Evolutionary conservation across 169 alveolate genomes (phyloP).

Genomic region (Amoebophrya sp.): DNA sequence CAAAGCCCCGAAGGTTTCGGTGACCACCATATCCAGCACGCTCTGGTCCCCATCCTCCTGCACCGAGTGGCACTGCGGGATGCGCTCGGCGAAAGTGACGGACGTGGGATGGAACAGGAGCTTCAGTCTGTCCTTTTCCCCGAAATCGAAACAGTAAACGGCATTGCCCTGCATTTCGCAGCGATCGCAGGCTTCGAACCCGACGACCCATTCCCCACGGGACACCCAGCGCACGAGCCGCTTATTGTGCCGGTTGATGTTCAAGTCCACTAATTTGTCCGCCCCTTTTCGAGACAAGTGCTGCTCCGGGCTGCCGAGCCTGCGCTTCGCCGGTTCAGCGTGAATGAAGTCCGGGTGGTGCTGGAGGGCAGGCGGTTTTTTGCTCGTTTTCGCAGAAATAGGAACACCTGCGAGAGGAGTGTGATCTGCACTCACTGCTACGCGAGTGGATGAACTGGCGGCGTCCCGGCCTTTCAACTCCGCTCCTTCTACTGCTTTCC

Average conservation of each 20-base stretch:
- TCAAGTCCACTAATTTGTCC: too few species aligned
- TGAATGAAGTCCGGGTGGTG: too few species aligned
- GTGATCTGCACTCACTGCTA: too few species aligned
- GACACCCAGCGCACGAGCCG: slow-evolving; percentile 9
- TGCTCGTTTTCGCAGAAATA: too few species aligned
- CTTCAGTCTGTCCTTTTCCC: neutral
- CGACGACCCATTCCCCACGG: slow-evolving; percentile 14
- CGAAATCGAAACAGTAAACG: neutral
- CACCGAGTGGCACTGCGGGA: neutral
- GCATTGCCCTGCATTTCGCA: neutral
- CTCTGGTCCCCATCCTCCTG: neutral
- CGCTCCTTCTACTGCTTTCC: too few species aligned
- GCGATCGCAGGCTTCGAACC: neutral
- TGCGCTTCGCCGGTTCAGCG: too few species aligned
- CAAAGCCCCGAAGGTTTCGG: neutral
- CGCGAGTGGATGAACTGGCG: too few species aligned
- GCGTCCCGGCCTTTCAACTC: too few species aligned
- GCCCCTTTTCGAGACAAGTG: too few species aligned
- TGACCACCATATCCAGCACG: neutral
- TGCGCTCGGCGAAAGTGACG: neutral
- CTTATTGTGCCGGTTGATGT: neutral
- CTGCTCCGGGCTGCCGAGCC: neutral
- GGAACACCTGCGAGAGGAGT: too few species aligned
- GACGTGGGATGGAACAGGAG: neutral
- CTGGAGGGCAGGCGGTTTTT: too few species aligned